A percentile compares a stretch with the other conserved stretches of the same genome.
phyloP scores from a whole-genome alignment of 495 filamentous ascomycete genomes.

The Evansstolkia leycettana region DNA sequence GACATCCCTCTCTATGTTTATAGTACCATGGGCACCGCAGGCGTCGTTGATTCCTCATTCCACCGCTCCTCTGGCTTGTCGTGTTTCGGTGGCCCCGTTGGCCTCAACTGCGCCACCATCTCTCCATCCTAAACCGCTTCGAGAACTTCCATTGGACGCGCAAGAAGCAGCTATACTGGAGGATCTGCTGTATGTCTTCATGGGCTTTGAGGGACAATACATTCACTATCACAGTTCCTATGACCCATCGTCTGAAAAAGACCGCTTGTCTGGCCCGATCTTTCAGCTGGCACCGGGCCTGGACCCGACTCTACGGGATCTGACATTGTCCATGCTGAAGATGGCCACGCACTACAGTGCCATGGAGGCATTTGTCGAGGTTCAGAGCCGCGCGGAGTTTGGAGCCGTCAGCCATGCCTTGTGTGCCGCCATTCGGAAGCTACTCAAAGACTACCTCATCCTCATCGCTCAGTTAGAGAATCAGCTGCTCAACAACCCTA shows the following conservation, averaged over 20 bases:
- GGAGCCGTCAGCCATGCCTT: constrained; percentile 94
- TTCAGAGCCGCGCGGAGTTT: constrained; percentile 85
- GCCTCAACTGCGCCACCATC: constrained; percentile 58
- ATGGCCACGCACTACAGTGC: constrained; percentile 92
- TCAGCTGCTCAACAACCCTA: constrained; percentile 73
- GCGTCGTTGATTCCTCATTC: constrained; percentile 73
- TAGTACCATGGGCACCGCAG: constrained; percentile 70
- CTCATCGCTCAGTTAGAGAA: constrained; percentile 88
- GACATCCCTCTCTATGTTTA: too few relatives aligned
- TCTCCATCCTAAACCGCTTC: constrained; percentile 59
- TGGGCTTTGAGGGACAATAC: constrained; percentile 98
- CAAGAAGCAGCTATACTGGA: constrained; percentile 84
- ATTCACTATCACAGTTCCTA: constrained; percentile 75
- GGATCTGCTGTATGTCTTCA: constrained; percentile 86
- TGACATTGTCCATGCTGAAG: constrained; percentile 78
- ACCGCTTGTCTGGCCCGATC: constrained; percentile 65
- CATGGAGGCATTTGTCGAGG: constrained; percentile 84
- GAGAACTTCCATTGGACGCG: constrained; percentile 57
- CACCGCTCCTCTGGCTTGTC: constrained; percentile 74
- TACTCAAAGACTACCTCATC: constrained; percentile 85
- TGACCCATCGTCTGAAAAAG: constrained; percentile 72
- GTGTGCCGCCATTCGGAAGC: constrained; percentile 81
- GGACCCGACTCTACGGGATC: constrained; percentile 81
- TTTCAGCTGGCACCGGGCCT: constrained; percentile 74
- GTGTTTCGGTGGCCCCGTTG: constrained; percentile 73